Percentiles rank a stretch among this genome's conserved stretches.
Conservation (phyloP, 805 yeast species). For the Martiniozyma abietophila region DNA sequence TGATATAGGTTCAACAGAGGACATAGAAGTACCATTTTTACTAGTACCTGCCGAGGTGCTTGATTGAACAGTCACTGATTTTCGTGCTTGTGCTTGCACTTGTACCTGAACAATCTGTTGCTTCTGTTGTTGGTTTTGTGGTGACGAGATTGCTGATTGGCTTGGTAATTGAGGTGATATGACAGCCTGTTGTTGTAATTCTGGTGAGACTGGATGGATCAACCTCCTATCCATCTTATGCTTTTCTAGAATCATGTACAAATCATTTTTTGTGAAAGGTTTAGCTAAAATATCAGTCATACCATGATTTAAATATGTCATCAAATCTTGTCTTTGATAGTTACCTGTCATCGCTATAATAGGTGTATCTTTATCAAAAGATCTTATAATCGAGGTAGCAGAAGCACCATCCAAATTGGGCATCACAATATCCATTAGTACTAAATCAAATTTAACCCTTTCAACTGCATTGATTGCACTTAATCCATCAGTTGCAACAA, state of each 20-base stretch:
- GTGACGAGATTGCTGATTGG: neutral
- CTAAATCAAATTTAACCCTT: conserved; percentile 62
- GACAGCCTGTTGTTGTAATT: too few relatives aligned
- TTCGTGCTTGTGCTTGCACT: neutral
- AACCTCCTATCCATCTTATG: conserved; percentile 43
- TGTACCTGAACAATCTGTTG: neutral
- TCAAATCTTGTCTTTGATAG: conserved; percentile 71
- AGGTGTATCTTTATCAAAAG: conserved; percentile 78
- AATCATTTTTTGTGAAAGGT: conserved; percentile 85
- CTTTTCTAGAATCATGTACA: conserved; percentile 68
- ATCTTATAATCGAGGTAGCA: conserved; percentile 81
- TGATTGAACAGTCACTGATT: too few relatives aligned
- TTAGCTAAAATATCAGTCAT: conserved; percentile 90
- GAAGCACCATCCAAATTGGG: conserved; percentile 84
- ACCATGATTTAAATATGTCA: conserved; percentile 75
- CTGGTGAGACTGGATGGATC: conserved; percentile 19
- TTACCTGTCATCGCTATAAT: conserved; percentile 93
- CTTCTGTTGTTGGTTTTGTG: neutral
- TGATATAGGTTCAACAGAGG: too few relatives aligned
- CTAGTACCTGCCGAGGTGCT: too few relatives aligned
- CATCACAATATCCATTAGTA: conserved; percentile 83
- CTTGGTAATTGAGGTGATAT: neutral
- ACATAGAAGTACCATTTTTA: too few relatives aligned
- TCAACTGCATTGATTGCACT: conserved; percentile 75
- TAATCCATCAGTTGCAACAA: conserved; percentile 87